Evolutionary conservation across 257 asterid species (phyloP).

Genomic region (Solanum virginianum): DNA sequence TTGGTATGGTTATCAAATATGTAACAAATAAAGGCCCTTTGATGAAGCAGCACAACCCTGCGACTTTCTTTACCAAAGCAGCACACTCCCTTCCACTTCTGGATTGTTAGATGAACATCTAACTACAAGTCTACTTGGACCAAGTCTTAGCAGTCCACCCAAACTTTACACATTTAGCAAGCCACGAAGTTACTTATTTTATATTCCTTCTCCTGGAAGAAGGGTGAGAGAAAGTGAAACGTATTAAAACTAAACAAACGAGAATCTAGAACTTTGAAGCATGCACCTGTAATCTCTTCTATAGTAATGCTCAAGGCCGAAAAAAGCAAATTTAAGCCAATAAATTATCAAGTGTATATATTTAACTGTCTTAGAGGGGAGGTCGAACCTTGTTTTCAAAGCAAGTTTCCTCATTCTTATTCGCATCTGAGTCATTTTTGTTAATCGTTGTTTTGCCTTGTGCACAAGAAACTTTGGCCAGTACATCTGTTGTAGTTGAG

Average conservation of each 20-base stretch:
- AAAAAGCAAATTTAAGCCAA: neutral
- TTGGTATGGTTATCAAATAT: neutral
- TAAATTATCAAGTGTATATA: neutral
- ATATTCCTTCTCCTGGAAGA: neutral
- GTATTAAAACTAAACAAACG: neutral
- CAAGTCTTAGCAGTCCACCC: neutral
- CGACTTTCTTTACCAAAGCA: neutral
- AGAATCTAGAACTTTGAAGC: neutral
- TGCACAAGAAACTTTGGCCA: slow-evolving; percentile 94
- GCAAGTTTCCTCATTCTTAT: slow-evolving; percentile 98
- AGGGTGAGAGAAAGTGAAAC: neutral
- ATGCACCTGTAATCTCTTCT: neutral
- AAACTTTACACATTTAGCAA: neutral
- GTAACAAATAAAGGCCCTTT: neutral
- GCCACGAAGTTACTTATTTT: neutral
- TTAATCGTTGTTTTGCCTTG: slow-evolving; percentile 83
- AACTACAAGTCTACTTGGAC: neutral
- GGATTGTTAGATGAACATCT: neutral
- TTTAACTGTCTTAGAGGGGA: neutral
- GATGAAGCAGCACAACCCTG: neutral
- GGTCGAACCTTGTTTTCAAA: slow-evolving; percentile 65
- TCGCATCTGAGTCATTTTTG: slow-evolving; percentile 98
- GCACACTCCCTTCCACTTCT: neutral
- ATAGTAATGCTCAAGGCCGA: neutral
- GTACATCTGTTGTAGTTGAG: slow-evolving; percentile 33